A percentile compares a stretch with the other conserved stretches of the same genome.
Conservation (phyloP, 768 basidiomycete species). For the Trametes maxima region DNA sequence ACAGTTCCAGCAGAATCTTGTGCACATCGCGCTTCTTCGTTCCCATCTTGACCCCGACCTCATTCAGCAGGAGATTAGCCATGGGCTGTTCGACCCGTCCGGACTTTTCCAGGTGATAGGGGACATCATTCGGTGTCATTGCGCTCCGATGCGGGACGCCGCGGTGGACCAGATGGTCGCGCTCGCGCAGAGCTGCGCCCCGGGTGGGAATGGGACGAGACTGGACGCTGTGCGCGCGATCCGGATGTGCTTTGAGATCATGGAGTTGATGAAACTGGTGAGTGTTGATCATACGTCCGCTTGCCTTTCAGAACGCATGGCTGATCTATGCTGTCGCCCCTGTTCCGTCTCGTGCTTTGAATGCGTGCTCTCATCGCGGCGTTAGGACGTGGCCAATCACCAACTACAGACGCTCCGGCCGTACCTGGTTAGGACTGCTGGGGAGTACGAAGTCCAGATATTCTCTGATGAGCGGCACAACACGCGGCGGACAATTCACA, state of each 20-base stretch:
- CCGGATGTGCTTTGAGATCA: conserved; percentile 82
- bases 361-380: conserved; percentile 4
- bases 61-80: conserved; percentile 80
- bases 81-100: conserved; percentile 76
- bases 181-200: conserved; percentile 60
- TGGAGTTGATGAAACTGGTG: conserved; percentile 95
- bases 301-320: conserved; percentile 9
- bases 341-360: neutral
- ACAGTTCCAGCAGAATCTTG: conserved; percentile 63
- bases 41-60: conserved; percentile 80
- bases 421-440: conserved; percentile 80
- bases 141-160: conserved; percentile 90
- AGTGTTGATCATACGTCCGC: conserved; percentile 39
- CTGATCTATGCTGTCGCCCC: conserved; percentile 8
- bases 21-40: conserved; percentile 66
- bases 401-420: conserved; percentile 91
- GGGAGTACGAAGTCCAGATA: conserved; percentile 76
- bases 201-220: conserved; percentile 55
- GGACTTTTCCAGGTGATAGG: conserved; percentile 81
- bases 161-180: conserved; percentile 83
- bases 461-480: conserved; percentile 59
- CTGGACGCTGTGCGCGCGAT: conserved; percentile 73
- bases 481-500: conserved; percentile 41
- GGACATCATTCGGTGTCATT: conserved; percentile 82
- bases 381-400: conserved; percentile 93